A percentile compares a stretch with the other conserved stretches of the same genome.
Evolutionary conservation across 768 basidiomycete genomes (phyloP).

Genomic region (Serpula lacrymans): DNA sequence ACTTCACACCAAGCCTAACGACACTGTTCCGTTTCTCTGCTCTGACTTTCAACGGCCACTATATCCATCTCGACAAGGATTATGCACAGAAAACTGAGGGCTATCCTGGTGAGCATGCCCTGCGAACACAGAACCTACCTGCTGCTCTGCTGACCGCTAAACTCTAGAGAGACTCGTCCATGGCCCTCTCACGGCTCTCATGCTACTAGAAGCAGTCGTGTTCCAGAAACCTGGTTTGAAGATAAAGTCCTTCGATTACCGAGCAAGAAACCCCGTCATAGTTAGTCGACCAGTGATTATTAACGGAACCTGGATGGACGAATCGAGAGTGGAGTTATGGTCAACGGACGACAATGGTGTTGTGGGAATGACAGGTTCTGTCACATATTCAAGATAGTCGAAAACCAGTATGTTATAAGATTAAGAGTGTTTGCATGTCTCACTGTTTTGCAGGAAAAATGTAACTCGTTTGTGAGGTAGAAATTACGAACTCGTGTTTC

Average conservation of each 20-base stretch:
- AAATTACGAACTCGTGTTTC: too few relatives aligned
- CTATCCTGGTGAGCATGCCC: constrained; percentile 51
- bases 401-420: not conserved
- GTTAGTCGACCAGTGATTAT: constrained; percentile 50
- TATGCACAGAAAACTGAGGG: constrained; percentile 67
- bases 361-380: constrained; percentile 66
- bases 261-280: constrained; percentile 62
- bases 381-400: constrained; percentile 21
- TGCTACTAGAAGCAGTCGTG: constrained; percentile 63
- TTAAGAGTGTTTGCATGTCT: not conserved
- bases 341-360: constrained; percentile 54
- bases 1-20: constrained; percentile 61
- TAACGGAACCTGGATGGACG: constrained; percentile 39
- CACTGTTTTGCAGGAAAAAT: too few relatives aligned
- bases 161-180: constrained; percentile 77
- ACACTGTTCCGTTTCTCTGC: constrained; percentile 86
- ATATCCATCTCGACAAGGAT: constrained; percentile 78
- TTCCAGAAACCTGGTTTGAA: constrained; percentile 46
- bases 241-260: constrained; percentile 60
- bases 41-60: constrained; percentile 81
- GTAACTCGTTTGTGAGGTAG: too few relatives aligned
- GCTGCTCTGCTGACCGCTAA: not conserved
- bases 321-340: constrained; percentile 47
- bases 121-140: constrained; percentile 2
- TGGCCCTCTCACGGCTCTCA: constrained; percentile 76